phyloP scores from a whole-genome alignment of 1,284 basidiomycete species.

The Cutaneotrichosporon sp. region DNA sequence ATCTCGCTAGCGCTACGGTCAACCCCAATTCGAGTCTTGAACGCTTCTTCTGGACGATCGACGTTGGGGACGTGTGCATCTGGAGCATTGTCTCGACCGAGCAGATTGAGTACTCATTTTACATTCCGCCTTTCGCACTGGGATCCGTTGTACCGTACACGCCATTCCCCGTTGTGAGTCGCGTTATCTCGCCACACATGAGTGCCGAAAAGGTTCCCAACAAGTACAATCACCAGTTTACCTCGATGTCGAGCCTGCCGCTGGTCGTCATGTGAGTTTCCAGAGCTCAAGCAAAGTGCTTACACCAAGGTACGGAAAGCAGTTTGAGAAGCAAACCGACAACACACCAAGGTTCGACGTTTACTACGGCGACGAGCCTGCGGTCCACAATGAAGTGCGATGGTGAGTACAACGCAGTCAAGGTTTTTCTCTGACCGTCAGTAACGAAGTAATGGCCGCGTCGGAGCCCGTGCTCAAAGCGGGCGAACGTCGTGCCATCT shows the following conservation, averaged over 20 bases:
- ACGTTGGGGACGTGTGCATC: slow-evolving; percentile 43
- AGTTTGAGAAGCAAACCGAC: slow-evolving; percentile 78
- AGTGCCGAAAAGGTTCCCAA: slow-evolving; percentile 31
- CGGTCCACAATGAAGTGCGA: slow-evolving; percentile 79
- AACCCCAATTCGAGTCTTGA: slow-evolving; percentile 11
- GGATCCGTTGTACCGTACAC: slow-evolving; percentile 69
- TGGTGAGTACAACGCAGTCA: slow-evolving; percentile 60
- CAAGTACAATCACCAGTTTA: slow-evolving; percentile 40
- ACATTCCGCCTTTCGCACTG: slow-evolving; percentile 66
- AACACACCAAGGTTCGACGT: slow-evolving; percentile 56
- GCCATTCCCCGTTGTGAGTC: slow-evolving; percentile 77
- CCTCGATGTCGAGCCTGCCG: slow-evolving; percentile 35
- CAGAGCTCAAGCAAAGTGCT: not conserved
- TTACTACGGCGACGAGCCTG: slow-evolving; percentile 85
- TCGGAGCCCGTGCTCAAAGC: slow-evolving; percentile 41
- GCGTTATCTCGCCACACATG: slow-evolving; percentile 73
- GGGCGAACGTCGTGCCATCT: slow-evolving; percentile 61
- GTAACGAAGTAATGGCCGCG: slow-evolving; percentile 60
- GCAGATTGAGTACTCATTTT: slow-evolving; percentile 71
- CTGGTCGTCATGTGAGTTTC: slow-evolving; percentile 44
- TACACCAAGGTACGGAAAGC: slow-evolving; percentile 79
- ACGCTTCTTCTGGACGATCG: slow-evolving; percentile 39
- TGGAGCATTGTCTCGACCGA: slow-evolving; percentile 53
- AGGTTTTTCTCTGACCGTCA: slow-evolving; percentile 14
- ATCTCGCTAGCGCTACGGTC: slow-evolving; percentile 20